Percentiles rank a stretch among this genome's conserved stretches.
Conservation (phyloP, 768 basidiomycete genomes). For the Leccinum disarticulatum region DNA sequence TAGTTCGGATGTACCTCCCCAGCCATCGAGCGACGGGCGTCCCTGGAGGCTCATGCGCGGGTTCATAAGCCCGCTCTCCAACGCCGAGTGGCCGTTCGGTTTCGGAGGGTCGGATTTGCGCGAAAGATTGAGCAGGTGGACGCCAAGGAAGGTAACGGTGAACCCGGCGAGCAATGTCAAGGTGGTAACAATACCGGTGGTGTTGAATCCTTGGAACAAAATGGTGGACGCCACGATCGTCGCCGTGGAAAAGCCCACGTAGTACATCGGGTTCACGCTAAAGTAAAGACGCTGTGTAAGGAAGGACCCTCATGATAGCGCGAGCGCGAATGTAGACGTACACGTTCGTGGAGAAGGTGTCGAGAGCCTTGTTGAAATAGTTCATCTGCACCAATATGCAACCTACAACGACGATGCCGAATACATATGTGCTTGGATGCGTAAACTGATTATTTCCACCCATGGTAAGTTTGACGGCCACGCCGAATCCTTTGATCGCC, state of each 20-base stretch:
- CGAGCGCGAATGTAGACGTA: constrained; percentile 42
- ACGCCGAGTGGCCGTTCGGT: constrained; percentile 47
- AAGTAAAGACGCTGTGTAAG: constrained; percentile 29
- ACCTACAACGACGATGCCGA: constrained; percentile 73
- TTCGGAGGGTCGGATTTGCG: constrained; percentile 52
- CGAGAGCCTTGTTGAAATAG: constrained; percentile 97
- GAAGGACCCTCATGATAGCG: background rate
- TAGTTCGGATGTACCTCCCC: constrained; percentile 45
- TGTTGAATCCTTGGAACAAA: constrained; percentile 97
- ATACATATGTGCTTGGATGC: constrained; percentile 95
- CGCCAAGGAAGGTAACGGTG: constrained; percentile 91
- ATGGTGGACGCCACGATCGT: constrained; percentile 94
- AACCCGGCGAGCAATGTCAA: constrained; percentile 89
- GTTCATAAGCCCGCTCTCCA: constrained; percentile 70
- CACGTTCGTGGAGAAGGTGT: constrained; percentile 97
- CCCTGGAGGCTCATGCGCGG: constrained; percentile 81
- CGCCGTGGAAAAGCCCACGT: constrained; percentile 92
- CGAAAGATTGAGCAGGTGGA: constrained; percentile 89
- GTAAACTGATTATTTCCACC: constrained; percentile 94
- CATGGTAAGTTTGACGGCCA: constrained; percentile 93
- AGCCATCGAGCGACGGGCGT: constrained; percentile 77
- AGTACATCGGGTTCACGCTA: constrained; percentile 97
- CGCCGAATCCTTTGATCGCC: constrained; percentile 98
- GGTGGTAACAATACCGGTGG: constrained; percentile 69
- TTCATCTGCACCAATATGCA: constrained; percentile 95